These are phyloP conservation scores for Phytophthora cryptogea DNA, from an alignment of 352 stramenopile genomes.

Conservation along the genomic window DNA sequence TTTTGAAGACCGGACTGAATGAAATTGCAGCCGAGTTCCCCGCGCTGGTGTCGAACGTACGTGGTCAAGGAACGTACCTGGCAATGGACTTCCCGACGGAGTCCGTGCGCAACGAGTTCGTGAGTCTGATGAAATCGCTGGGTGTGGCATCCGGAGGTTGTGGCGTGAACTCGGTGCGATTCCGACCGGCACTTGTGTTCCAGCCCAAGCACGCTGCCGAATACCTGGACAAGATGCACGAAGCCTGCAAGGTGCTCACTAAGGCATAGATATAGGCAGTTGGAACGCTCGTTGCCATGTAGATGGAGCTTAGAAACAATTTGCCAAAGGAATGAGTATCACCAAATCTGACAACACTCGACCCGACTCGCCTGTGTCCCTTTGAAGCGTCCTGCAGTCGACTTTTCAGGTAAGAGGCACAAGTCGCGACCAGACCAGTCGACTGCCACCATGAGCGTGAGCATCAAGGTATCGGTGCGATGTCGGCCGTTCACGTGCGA, in stretches of 20 bases:
- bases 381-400: background rate
- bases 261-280: slow-evolving; percentile 14
- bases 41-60: slow-evolving; percentile 68
- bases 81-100: slow-evolving; percentile 77
- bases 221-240: slow-evolving; percentile 73
- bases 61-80: slow-evolving; percentile 79
- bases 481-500: slow-evolving; percentile 90
- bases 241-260: slow-evolving; percentile 43
- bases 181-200: slow-evolving; percentile 79
- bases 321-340: slow-evolving; percentile 6
- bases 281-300: background rate
- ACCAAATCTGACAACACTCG: background rate
- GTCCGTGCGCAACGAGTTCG: slow-evolving; percentile 64
- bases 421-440: background rate
- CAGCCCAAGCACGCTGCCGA: slow-evolving; percentile 76
- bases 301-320: slow-evolving; percentile 27
- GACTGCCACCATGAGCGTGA: slow-evolving; percentile 68
- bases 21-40: slow-evolving; percentile 57
- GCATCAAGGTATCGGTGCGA: slow-evolving; percentile 90
- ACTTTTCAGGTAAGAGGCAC: slow-evolving; percentile 35
- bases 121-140: slow-evolving; percentile 58
- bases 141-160: slow-evolving; percentile 73
- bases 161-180: slow-evolving; percentile 69
- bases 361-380: background rate
- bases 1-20: slow-evolving; percentile 58